Conservation (phyloP, 2,329 filamentous ascomycete genomes). For the Ceratocystis cubensis region DNA sequence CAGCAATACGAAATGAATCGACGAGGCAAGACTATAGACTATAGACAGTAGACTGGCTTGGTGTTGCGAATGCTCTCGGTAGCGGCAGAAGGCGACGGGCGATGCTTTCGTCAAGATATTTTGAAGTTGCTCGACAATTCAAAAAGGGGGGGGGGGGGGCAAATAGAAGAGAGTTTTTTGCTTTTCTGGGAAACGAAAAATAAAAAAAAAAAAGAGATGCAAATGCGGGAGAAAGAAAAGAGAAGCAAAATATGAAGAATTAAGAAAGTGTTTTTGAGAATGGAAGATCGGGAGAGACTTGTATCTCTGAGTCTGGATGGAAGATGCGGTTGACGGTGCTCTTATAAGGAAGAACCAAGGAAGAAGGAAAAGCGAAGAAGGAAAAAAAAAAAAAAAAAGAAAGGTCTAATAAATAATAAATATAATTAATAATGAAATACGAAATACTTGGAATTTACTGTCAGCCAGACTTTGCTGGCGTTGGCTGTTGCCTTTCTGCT, state of each 20-base stretch:
- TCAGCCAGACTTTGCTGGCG: neutral
- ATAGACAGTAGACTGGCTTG: neutral
- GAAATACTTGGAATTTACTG: neutral
- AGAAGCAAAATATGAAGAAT: neutral
- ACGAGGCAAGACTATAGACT: no score
- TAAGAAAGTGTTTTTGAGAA: neutral
- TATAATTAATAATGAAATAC: no score
- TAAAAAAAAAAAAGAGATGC: neutral
- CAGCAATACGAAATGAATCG: no score
- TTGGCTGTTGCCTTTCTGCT: no score
- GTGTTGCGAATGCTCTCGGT: neutral
- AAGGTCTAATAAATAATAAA: neutral
- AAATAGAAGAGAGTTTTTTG: neutral
- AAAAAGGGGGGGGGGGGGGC: neutral
- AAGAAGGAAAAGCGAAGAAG: neutral
- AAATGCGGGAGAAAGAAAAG: neutral
- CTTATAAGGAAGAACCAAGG: neutral
- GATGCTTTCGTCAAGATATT: neutral
- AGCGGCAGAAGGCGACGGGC: neutral
- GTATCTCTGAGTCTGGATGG: neutral
- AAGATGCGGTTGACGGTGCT: neutral
- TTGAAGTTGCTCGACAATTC: neutral
- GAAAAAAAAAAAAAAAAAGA: neutral
- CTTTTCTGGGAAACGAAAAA: neutral
- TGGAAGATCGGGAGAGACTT: neutral